Conservation (phyloP, 495 filamentous ascomycete genomes). For the Aspergillus olivimuriae region DNA sequence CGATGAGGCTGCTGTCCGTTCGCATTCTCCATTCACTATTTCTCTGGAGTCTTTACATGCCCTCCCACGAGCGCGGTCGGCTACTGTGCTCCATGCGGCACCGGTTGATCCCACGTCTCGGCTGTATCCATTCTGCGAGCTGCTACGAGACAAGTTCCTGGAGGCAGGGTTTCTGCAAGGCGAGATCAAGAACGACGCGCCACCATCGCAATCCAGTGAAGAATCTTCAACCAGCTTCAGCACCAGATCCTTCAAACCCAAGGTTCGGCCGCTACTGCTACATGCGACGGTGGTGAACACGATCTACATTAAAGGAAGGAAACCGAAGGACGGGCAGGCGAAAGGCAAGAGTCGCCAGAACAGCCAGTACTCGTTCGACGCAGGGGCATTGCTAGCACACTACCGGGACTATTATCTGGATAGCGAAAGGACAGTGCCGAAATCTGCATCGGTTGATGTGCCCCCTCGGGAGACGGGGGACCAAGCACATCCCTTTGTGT, state of each 20-base stretch:
- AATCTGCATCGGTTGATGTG: not conserved
- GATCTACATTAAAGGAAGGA: constrained; percentile 56
- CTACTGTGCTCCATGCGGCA: constrained; percentile 49
- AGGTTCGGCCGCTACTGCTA: constrained; percentile 57
- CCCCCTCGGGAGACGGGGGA: no score
- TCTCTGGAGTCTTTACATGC: constrained; percentile 35
- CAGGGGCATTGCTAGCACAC: constrained; percentile 22
- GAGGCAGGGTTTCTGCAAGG: constrained; percentile 53
- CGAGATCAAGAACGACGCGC: constrained; percentile 30
- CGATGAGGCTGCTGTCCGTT: not conserved
- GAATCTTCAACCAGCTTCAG: no score
- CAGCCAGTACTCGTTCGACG: constrained; percentile 32
- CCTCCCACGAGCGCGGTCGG: constrained; percentile 24
- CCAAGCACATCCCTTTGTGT: constrained; percentile 45
- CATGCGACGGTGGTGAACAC: constrained; percentile 89
- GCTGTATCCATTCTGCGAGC: constrained; percentile 57
- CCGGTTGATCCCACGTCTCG: constrained; percentile 50
- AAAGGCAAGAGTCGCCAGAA: constrained; percentile 26
- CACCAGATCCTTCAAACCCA: constrained; percentile 9
- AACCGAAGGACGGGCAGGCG: constrained; percentile 17
- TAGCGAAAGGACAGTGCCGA: constrained; percentile 15
- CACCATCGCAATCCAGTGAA: no score
- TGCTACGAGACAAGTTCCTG: constrained; percentile 53
- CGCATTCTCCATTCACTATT: constrained; percentile 15
- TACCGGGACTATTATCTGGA: constrained; percentile 32